A percentile compares a stretch with the other conserved stretches of the same genome.
phyloP scores from a whole-genome alignment of 2,329 filamentous ascomycete genomes.

The Stemphylium vesicarium region DNA sequence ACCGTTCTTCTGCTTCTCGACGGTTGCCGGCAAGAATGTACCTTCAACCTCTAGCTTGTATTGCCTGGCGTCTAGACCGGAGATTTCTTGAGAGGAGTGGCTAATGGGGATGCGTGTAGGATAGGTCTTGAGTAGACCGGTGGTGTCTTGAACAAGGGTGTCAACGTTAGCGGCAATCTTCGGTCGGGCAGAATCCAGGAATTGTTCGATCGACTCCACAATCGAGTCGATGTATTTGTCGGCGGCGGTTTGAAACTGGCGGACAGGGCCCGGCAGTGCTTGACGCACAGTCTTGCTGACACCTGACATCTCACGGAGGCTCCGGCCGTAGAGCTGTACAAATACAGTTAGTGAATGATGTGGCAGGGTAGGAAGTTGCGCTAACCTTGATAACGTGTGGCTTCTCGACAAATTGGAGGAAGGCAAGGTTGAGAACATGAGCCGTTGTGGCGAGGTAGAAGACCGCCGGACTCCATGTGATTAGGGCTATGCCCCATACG shows the following conservation, averaged over 20 bases:
- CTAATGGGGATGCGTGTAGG: slow-evolving; percentile 85
- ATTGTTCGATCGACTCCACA: slow-evolving; percentile 86
- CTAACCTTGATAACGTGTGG: slow-evolving; percentile 74
- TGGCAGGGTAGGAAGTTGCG: neutral
- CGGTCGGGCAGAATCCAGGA: slow-evolving; percentile 82
- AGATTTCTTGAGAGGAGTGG: slow-evolving; percentile 77
- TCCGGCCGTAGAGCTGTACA: slow-evolving; percentile 74
- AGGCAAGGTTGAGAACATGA: slow-evolving; percentile 82
- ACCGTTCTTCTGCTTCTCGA: slow-evolving; percentile 66
- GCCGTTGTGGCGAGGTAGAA: slow-evolving; percentile 86
- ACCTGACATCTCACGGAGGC: slow-evolving; percentile 83
- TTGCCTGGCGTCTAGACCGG: slow-evolving; percentile 77
- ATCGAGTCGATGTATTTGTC: slow-evolving; percentile 88
- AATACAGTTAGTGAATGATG: neutral
- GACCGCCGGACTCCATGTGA: slow-evolving; percentile 86
- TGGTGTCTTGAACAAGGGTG: slow-evolving; percentile 86
- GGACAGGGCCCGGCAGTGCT: slow-evolving; percentile 81
- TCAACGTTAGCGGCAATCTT: slow-evolving; percentile 86
- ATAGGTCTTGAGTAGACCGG: slow-evolving; percentile 85
- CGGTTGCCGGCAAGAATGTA: slow-evolving; percentile 57
- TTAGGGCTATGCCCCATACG: slow-evolving; percentile 93
- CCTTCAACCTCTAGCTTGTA: slow-evolving; percentile 81
- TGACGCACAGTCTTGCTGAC: slow-evolving; percentile 89
- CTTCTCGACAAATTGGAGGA: slow-evolving; percentile 92
- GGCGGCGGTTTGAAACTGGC: slow-evolving; percentile 82